Conservation (phyloP, 2,329 filamentous ascomycete species). For the Cladosporium sp. region DNA sequence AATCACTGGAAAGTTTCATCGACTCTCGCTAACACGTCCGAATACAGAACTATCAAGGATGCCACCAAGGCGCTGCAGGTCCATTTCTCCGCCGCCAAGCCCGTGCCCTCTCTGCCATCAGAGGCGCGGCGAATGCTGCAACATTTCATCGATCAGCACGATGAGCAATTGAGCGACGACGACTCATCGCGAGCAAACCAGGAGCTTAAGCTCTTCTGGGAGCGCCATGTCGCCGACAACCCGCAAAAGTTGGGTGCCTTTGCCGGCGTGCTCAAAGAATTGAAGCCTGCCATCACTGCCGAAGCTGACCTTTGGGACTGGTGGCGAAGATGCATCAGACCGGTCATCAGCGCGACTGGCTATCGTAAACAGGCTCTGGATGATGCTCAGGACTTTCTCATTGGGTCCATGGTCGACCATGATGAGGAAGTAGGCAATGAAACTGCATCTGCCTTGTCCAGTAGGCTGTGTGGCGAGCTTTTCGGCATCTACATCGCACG, state of each 20-base stretch:
- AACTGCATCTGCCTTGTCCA: conserved; percentile 50
- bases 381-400: conserved; percentile 61
- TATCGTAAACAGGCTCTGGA: conserved; percentile 61
- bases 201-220: conserved; percentile 64
- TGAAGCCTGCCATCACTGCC: conserved; percentile 61
- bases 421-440: conserved; percentile 50
- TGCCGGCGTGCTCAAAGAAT: conserved; percentile 59
- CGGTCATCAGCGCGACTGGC: conserved; percentile 53
- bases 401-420: conserved; percentile 57
- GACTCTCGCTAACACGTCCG: conserved; percentile 2
- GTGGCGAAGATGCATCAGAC: conserved; percentile 63
- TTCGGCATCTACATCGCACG: conserved; percentile 41
- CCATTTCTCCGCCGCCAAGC: conserved; percentile 39
- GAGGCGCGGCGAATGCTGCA: conserved; percentile 39
- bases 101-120: conserved; percentile 58
- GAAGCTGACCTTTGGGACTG: conserved; percentile 63
- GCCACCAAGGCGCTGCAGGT: conserved; percentile 43
- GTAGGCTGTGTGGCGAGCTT: conserved; percentile 55
- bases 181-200: conserved; percentile 66
- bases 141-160: conserved; percentile 62
- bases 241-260: conserved; percentile 62
- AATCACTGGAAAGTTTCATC: not conserved
- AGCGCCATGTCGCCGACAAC: conserved; percentile 57
- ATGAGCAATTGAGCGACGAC: conserved; percentile 53
- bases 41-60: conserved; percentile 44